These are phyloP conservation scores for Pyrus communis DNA, from an alignment of 306 rosid genomes.

Conservation along the genomic window DNA sequence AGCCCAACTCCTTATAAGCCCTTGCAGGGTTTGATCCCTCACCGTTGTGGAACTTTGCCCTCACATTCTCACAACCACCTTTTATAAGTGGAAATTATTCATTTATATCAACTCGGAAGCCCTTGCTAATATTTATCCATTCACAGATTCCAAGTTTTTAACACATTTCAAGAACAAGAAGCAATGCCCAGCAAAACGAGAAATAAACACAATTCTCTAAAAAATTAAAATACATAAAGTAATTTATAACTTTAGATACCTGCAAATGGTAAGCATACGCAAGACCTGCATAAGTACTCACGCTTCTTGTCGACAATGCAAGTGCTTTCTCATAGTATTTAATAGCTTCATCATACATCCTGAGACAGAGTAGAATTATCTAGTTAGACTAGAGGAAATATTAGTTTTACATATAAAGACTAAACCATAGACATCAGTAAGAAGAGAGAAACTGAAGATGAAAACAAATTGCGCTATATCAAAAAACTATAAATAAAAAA, in stretches of 20 bases:
- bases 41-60: no score
- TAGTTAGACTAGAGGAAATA: constrained; percentile 12
- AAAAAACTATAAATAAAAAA: background rate
- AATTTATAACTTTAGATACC: constrained; percentile 29
- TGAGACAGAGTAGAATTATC: constrained; percentile 23
- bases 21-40: no score
- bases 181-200: no score
- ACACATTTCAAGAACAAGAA: background rate
- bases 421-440: background rate
- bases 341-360: constrained; percentile 78
- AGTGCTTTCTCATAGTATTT: constrained; percentile 85
- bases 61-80: no score
- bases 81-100: no score
- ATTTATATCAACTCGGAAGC: background rate
- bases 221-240: background rate
- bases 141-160: background rate
- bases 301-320: constrained; percentile 68
- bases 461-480: background rate
- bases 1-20: no score
- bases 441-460: background rate
- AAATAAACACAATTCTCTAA: background rate
- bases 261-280: constrained; percentile 91
- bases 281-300: constrained; percentile 94
- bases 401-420: background rate
- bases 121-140: background rate